A percentile compares a stretch with the other conserved stretches of the same genome.
Conservation (phyloP, 306 rosid species). For the Luffa aegyptiaca region DNA sequence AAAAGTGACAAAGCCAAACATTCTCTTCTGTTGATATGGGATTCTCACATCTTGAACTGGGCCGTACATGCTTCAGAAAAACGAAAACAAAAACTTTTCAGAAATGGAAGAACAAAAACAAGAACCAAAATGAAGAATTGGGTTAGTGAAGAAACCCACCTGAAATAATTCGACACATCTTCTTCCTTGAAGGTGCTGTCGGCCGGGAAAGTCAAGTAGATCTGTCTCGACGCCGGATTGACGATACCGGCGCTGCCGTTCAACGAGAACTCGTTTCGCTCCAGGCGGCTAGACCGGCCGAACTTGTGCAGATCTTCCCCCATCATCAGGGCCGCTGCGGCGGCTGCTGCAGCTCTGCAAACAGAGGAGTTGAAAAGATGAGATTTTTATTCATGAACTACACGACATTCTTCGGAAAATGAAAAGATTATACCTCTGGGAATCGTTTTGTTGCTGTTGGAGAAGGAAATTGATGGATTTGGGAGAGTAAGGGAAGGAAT, state of each 20-base stretch:
- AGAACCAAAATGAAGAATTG: not conserved
- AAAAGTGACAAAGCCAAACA: constrained; percentile 96
- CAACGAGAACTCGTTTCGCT: constrained; percentile 54
- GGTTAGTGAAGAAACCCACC: constrained; percentile 52
- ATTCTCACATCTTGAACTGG: constrained; percentile 99
- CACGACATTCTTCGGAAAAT: not conserved
- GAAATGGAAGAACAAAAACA: not conserved
- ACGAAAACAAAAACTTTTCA: not conserved
- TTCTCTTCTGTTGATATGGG: constrained; percentile 95
- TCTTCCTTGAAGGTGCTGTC: constrained; percentile 96
- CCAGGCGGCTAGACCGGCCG: constrained; percentile 48
- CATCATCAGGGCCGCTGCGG: constrained; percentile 72
- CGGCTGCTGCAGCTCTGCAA: constrained; percentile 16
- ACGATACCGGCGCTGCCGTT: constrained; percentile 43
- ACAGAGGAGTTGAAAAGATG: not conserved
- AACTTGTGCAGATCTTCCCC: constrained; percentile 77
- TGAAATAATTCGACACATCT: constrained; percentile 92
- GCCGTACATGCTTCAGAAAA: constrained; percentile 58
- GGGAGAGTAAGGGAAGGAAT: constrained; percentile 57
- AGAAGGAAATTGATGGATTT: constrained; percentile 68
- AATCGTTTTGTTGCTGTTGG: constrained; percentile 71
- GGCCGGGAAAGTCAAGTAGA: constrained; percentile 95
- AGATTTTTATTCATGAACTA: not conserved
- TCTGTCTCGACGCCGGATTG: constrained; percentile 89
- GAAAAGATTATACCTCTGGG: constrained; percentile 44